phyloP scores from a whole-genome alignment of 208 protist species.

The Tritrichomonas foetus region DNA sequence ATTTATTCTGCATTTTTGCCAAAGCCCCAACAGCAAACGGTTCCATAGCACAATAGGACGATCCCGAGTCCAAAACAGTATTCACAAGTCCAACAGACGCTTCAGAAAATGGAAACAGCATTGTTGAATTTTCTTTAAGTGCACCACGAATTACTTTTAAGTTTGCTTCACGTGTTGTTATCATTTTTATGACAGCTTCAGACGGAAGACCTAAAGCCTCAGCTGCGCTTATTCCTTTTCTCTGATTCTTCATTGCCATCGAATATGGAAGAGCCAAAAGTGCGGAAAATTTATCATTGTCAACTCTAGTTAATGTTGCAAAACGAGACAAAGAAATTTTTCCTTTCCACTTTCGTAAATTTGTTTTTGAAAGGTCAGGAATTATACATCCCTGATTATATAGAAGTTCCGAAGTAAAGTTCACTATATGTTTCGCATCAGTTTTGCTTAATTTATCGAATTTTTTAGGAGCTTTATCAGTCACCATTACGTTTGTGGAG shows the following conservation, averaged over 20 bases:
- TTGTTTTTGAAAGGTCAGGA: background rate
- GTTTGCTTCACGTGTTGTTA: background rate
- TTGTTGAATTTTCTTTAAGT: background rate
- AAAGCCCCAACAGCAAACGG: background rate
- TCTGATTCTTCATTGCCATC: background rate
- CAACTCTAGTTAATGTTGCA: background rate
- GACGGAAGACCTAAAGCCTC: background rate
- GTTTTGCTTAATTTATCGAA: background rate
- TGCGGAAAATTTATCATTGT: background rate
- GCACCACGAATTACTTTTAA: background rate
- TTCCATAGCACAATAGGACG: background rate
- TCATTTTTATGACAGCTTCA: background rate
- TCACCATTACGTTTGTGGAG: background rate
- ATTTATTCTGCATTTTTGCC: background rate
- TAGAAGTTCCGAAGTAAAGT: background rate
- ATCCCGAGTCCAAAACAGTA: background rate
- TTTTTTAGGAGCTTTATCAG: background rate
- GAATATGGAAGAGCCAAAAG: background rate
- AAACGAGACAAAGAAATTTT: background rate
- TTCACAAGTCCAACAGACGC: background rate
- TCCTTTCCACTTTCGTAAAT: background rate
- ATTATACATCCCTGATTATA: background rate
- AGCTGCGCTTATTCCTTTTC: background rate
- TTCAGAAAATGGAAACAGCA: background rate
- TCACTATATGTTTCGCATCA: background rate